Evolutionary conservation across 768 basidiomycete species (phyloP), one percentile per base, ranked within the genome.

Genomic region (Lactifluus rugatus): DNA sequence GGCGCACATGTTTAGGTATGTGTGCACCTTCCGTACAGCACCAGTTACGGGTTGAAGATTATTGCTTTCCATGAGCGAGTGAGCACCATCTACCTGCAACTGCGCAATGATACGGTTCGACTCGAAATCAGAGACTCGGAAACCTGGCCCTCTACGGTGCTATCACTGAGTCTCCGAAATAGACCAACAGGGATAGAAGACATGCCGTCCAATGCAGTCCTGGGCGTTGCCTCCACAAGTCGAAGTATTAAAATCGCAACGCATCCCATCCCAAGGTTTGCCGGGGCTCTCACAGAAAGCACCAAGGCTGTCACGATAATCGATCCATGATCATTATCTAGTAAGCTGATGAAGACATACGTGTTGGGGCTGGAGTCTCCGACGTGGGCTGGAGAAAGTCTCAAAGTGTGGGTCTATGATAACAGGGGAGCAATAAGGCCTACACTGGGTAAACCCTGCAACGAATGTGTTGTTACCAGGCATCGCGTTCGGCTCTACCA

Each of bases 321-420:
- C 32, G 46, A 44, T 59, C 19, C 28, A 11, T 32, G 25, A 28
- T 17, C 11, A 16, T 34, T 6, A 49, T 37, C 25, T 34, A 11
- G 25, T 53, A 42, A 14, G 8, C 4, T 10, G 48, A 42, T 41
- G 45, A 3, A 26, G 48, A 74, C 84, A 66, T 57, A 87, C 84
- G 84, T 88, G 67, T 91, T 89, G 13, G 87, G 87, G 61, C 78
- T 86, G 28, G 84, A 86, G 66, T 88, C 86, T 3, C 88, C 86
- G 44, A 89, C 86, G 60, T 88, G 88, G n/a, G 86, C 85, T 87
- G 64, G 13, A 42, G 39, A 28, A 21, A 26, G 25, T 10, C 19
- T 17, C 34, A 62, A 25, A 61, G 36, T 45, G 31, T n/a, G 52
- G 48, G 36, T 52, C 54, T 50, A 63, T 52, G 32, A 52, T 52